Conservation (phyloP, 2,329 filamentous ascomycete genomes). For the Sordariomycetes sp. region DNA sequence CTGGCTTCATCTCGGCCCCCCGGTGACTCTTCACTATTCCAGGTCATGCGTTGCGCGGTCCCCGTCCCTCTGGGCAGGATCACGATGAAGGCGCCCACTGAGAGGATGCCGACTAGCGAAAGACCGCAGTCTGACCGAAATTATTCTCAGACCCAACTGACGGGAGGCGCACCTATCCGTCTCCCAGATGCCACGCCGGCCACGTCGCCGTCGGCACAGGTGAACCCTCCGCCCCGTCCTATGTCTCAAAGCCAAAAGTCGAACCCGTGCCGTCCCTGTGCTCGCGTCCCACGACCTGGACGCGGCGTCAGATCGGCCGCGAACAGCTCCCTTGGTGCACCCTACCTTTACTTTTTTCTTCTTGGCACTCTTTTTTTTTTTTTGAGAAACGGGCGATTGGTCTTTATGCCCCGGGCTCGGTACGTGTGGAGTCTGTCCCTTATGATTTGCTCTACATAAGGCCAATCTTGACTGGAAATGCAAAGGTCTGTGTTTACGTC, state of each 20-base stretch:
- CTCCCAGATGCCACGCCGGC: neutral
- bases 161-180: neutral
- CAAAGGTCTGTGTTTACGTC: no score
- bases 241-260: neutral
- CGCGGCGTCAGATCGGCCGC: neutral
- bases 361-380: neutral
- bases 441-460: no score
- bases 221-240: neutral
- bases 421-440: no score
- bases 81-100: no score
- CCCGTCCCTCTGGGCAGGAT: neutral
- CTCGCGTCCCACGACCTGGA: neutral
- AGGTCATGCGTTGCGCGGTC: no score
- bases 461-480: no score
- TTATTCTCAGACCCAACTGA: no score
- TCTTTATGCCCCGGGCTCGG: no score
- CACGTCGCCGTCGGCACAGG: neutral
- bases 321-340: neutral
- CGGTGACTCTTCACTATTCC: no score
- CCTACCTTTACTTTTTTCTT: neutral
- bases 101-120: no score
- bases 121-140: no score
- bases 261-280: neutral
- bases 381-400: neutral
- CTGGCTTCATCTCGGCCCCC: no score